These are phyloP conservation scores for Simplicillium aogashimaense DNA, from an alignment of 2,329 filamentous ascomycete genomes.

Conservation along the genomic window DNA sequence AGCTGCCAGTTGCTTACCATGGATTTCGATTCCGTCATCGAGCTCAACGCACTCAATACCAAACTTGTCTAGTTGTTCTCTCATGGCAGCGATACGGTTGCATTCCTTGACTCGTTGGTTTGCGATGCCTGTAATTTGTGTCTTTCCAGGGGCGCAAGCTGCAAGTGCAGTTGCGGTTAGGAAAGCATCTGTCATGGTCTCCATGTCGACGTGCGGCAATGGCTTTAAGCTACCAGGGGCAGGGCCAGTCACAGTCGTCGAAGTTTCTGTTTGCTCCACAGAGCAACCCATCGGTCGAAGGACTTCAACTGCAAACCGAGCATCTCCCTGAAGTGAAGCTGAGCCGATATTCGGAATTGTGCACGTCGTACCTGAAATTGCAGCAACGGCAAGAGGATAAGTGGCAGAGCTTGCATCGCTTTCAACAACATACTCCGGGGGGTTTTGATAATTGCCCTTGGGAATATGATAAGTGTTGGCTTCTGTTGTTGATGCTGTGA, in stretches of 20 bases:
- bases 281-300: conserved; percentile 86
- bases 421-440: conserved; percentile 79
- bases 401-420: conserved; percentile 97
- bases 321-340: conserved; percentile 85
- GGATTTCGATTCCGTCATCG: conserved; percentile 82
- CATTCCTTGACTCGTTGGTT: conserved; percentile 98
- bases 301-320: conserved; percentile 85
- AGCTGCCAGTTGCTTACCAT: conserved; percentile 37
- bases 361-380: conserved; percentile 91
- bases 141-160: conserved; percentile 75
- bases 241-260: conserved; percentile 92
- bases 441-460: conserved; percentile 72
- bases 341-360: conserved; percentile 95
- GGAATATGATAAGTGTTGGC: conserved; percentile 92
- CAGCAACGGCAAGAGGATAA: conserved; percentile 87
- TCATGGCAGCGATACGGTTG: conserved; percentile 93
- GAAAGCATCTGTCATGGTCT: conserved; percentile 98
- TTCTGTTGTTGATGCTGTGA: conserved; percentile 66
- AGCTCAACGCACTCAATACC: conserved; percentile 78
- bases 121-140: conserved; percentile 85
- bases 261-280: conserved; percentile 73
- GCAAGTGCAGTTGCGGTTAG: conserved; percentile 88
- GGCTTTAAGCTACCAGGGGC: conserved; percentile 61
- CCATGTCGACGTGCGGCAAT: conserved; percentile 85
- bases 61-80: conserved; percentile 87